A percentile compares a stretch with the other conserved stretches of the same genome.
phyloP scores from a whole-genome alignment of 1,284 basidiomycete genomes.

The Golubevia sp. region DNA sequence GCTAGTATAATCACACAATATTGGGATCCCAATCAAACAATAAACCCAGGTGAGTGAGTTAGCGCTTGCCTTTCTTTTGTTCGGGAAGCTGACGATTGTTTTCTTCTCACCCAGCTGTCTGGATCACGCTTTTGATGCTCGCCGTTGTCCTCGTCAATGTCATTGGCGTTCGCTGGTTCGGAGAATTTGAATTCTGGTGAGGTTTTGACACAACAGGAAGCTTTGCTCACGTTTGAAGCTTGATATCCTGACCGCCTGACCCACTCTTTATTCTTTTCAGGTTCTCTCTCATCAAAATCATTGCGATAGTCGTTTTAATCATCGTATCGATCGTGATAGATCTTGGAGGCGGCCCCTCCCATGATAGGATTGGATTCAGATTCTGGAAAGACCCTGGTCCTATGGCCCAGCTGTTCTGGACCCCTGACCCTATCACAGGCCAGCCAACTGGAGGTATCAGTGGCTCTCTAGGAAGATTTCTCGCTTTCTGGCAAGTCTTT shows the following conservation, averaged over 20 bases:
- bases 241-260: too few relatives aligned
- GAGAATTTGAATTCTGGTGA: slow-evolving; percentile 69
- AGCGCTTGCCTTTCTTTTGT: slow-evolving; percentile 37
- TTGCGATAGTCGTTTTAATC: slow-evolving; percentile 68
- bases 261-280: too few relatives aligned
- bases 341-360: slow-evolving; percentile 56
- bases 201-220: too few relatives aligned
- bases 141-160: not conserved
- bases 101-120: slow-evolving; percentile 20
- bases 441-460: slow-evolving; percentile 51
- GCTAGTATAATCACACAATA: slow-evolving; percentile 62
- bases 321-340: slow-evolving; percentile 67
- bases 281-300: slow-evolving; percentile 68
- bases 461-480: slow-evolving; percentile 68
- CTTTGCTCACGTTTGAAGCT: too few relatives aligned
- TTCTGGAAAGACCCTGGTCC: slow-evolving; percentile 6
- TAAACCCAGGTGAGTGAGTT: slow-evolving; percentile 43
- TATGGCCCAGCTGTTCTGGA: slow-evolving; percentile 19
- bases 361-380: slow-evolving; percentile 8
- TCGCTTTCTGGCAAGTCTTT: slow-evolving; percentile 57
- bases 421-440: slow-evolving; percentile 24
- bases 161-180: slow-evolving; percentile 55
- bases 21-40: slow-evolving; percentile 43
- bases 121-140: not conserved
- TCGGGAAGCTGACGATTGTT: slow-evolving; percentile 2